phyloP scores from a whole-genome alignment of 371 early-diverging fungal genomes.

The Chytridium lagenaria region DNA sequence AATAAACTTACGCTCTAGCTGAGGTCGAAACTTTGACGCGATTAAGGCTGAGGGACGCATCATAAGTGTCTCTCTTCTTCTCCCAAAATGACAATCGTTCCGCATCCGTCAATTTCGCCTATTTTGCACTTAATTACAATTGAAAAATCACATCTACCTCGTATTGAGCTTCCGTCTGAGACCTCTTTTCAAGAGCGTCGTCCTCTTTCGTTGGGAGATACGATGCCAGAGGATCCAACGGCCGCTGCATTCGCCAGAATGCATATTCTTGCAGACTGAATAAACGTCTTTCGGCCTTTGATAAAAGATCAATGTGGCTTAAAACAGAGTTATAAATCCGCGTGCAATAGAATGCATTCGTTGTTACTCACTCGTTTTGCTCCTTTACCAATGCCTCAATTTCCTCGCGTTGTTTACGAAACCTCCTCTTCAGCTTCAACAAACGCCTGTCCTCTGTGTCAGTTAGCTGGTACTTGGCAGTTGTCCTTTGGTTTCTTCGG shows the following conservation, averaged over 20 bases:
- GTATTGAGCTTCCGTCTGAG: conserved; percentile 14
- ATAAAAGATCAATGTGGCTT: conserved; percentile 19
- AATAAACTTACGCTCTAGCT: conserved; percentile 22
- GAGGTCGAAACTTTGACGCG: conserved; percentile 41
- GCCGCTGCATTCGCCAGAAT: conserved; percentile 47
- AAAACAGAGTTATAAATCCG: background rate
- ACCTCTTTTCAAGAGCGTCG: conserved; percentile 8
- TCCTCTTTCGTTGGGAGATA: conserved; percentile 10
- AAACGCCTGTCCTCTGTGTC: conserved; percentile 46
- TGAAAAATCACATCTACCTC: background rate
- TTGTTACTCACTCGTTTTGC: conserved; percentile 32
- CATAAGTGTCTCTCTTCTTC: conserved; percentile 36
- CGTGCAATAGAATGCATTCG: background rate
- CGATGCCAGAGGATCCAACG: conserved; percentile 4
- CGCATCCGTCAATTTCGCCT: conserved; percentile 28
- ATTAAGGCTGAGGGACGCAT: conserved; percentile 33
- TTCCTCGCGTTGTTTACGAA: conserved; percentile 34
- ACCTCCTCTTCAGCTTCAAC: conserved; percentile 29
- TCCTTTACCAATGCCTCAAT: conserved; percentile 37
- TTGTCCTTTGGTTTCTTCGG: conserved; percentile 33
- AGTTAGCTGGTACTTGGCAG: conserved; percentile 34
- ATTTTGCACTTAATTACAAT: background rate
- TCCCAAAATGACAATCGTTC: conserved; percentile 37
- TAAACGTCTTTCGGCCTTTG: conserved; percentile 39
- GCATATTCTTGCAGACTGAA: conserved; percentile 45